Evolutionary conservation across 768 basidiomycete species (phyloP), one percentile per base, ranked within the genome.

Genomic region (Rubroboletus satanas): DNA sequence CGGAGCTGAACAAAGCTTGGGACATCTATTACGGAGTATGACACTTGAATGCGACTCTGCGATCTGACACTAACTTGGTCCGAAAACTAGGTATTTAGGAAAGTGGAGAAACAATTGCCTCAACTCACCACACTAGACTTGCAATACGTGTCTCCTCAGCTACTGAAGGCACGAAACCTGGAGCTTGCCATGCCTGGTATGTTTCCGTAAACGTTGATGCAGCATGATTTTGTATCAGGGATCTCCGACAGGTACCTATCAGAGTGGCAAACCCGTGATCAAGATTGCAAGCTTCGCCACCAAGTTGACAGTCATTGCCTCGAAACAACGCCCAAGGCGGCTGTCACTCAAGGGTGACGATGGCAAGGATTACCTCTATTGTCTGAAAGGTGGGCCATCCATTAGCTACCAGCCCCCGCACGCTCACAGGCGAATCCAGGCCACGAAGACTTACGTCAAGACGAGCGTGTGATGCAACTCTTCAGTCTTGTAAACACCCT

Each of bases 381-480:
- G 80, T 32, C 79, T 99, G 50, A 99, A 99, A 80, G 97, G 93
- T 89, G 39, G 26, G 36, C 0, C 31, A 14, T 33, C 2, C 28
- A 17, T 31, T 17, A n/a, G 7, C 10, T 18, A 6, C 28, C 29
- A 4, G 17, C 4, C 33, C 9, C 17, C 45, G 11, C 47, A 39
- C 29, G 37, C 57, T 59, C 14, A 58, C 41, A 26, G 9, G 10
- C 29, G 52, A 18, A 31, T 42, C 44, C 58, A 95, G 93, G 97
- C 8, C 97, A 99, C 71, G 97, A 99, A 74, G 97, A 99, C 75
- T 79, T 99, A 48, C 93, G 97, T 38, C 97, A 98, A 73, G 97
- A 99, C 68, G 97, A 99, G 65, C 84, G 97, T 58, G 97, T 98
- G 52, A 98, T 98, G 96, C 97, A 99, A 70, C 80, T 98, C 18